phyloP scores from a whole-genome alignment of 495 filamentous ascomycete genomes.

The Penicillium herquei region DNA sequence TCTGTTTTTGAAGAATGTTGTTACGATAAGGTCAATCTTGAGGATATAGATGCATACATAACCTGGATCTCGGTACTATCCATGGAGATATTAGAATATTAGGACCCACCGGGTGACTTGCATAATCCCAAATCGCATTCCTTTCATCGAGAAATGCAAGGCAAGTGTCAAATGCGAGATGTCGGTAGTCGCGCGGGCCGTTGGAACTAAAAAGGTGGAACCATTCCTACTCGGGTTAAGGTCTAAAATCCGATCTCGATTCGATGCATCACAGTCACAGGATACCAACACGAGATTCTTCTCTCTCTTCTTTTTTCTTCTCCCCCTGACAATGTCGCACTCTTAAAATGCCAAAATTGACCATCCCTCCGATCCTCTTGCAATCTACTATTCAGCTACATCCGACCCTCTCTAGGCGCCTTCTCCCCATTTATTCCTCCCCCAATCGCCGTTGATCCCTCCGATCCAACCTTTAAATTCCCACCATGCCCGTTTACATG shows the following conservation, averaged over 20 bases:
- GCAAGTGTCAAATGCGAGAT: not conserved
- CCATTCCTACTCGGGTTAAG: conserved; percentile 12
- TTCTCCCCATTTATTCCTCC: not conserved
- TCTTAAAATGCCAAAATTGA: conserved; percentile 4
- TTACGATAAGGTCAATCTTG: no score
- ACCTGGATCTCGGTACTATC: no score
- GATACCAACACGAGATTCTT: conserved; percentile 3
- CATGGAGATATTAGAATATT: no score
- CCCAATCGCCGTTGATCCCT: not conserved
- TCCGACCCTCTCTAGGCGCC: not conserved
- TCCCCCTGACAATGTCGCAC: not conserved
- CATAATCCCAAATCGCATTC: not conserved
- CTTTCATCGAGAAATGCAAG: not conserved
- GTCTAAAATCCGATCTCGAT: conserved; percentile 5
- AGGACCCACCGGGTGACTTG: not conserved
- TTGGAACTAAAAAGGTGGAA: conserved; percentile 16
- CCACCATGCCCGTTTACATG: conserved; percentile 80
- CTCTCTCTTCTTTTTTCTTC: not conserved
- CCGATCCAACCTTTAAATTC: not conserved
- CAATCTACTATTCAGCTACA: not conserved
- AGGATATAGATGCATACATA: no score
- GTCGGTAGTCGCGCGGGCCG: conserved; percentile 4
- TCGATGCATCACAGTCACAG: conserved; percentile 13
- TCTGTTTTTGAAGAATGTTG: no score
- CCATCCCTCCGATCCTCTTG: not conserved